Evolutionary conservation across 164 flowering plant genomes (phyloP), one percentile per base, ranked within the genome.

Genomic region (Berberis vulgaris): DNA sequence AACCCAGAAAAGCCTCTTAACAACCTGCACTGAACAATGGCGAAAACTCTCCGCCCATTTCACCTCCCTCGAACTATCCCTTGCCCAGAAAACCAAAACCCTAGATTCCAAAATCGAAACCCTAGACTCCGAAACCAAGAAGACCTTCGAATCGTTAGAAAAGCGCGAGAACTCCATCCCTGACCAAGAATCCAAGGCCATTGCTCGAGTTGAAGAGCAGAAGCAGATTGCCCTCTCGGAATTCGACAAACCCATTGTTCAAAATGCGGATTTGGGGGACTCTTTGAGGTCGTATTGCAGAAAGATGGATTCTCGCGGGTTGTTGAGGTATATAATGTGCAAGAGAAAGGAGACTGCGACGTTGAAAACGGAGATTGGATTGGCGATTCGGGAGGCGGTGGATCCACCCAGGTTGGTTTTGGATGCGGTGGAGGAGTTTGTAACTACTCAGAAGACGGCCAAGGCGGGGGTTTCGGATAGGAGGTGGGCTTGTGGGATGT

Each of bases 401-500:
- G 90, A 85, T 49, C 73, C 80, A 5, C 63, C 68, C 8, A 45
- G 77, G 45, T 54, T 85, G 49, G 76, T 85, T 40, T 45, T 83
- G 43, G 82, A 82, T 8, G 82, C 76, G 0, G 57, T 83, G 66
- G 84, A 78, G 63, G 84, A 72, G 59, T 81, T 74, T 68, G 41
- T 57, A 41, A 50, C 78, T 49, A 44, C 46, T 2, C 57, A 54
- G 40, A 80, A 76, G 43, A 11, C 45, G 2, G 77, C n/a, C 10
- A 74, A 71, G 49, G 69, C 41, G 3, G 81, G 81, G 64, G n/a
- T 80, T n/a, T 67, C 82, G 43, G 88, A 84, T 69, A 74, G 69
- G 73, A 63, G 88, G 53, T 86, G 88, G 92, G 83, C 86, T 2
- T 79, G 84, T 42, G 83, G 76, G 46, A 62, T 72, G 65, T 59